phyloP scores from a whole-genome alignment of 75 land plant genomes.

The Larix kaempferi region DNA sequence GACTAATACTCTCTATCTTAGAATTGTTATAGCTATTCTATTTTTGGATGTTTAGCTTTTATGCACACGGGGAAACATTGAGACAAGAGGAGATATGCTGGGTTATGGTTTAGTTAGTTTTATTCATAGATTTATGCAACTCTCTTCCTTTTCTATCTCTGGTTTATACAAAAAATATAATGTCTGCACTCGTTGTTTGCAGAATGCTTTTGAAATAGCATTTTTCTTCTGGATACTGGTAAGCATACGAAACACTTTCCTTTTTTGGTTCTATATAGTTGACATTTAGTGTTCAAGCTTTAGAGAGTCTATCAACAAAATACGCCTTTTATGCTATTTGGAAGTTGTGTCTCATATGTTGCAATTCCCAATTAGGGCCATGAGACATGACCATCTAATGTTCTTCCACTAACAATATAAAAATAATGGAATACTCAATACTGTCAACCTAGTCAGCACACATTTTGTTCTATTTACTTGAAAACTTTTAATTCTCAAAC shows the following conservation, averaged over 20 bases:
- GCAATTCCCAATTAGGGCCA: neutral
- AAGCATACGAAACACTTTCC: neutral
- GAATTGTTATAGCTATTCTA: neutral
- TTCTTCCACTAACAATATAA: too few relatives aligned
- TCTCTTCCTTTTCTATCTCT: neutral
- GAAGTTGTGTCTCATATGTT: neutral
- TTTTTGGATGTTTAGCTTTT: neutral
- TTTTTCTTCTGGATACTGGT: conserved; percentile 92
- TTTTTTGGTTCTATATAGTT: neutral
- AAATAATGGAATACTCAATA: too few relatives aligned
- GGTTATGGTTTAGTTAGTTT: neutral
- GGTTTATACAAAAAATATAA: neutral
- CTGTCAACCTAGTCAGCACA: too few relatives aligned
- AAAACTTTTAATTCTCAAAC: too few relatives aligned
- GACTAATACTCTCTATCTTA: neutral
- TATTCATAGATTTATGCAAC: neutral
- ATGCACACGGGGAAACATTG: neutral
- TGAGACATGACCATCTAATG: too few relatives aligned
- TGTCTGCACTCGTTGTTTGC: conserved; percentile 4
- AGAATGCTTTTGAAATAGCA: conserved; percentile 87
- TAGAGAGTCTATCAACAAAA: neutral
- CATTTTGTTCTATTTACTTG: too few relatives aligned
- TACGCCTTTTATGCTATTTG: neutral
- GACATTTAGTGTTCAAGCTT: neutral
- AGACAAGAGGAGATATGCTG: neutral